Evolutionary conservation across 2,329 filamentous ascomycete genomes (phyloP), one percentile per base, ranked within the genome.

Genomic region (Arthrinium puccinioides): DNA sequence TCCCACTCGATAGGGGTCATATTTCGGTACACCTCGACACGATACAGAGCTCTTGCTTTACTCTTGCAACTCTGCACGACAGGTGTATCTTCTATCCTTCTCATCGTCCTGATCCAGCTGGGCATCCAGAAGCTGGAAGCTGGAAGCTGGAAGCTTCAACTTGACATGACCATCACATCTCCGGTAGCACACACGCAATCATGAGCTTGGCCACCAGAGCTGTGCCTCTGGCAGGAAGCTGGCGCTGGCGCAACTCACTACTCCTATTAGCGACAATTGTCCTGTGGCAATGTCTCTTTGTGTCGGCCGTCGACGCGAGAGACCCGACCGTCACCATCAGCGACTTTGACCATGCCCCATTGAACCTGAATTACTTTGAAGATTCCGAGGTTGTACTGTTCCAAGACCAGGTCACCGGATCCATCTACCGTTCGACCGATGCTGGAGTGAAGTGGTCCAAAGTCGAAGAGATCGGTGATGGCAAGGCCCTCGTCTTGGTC

Each of bases 311-410:
- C 47, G 50, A 65, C 46, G 66, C 78, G 38, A 82, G 82, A 51
- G 74, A 80, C 53, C 89, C 89, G 18, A 70, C 70, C 39, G 72
- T 95, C 51, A 69, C 72, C 44, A 64, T 70, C 41, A 84, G 68
- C 37, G 62, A 72, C 32, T 85, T 96, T 63, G 67, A 83, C 30
- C 69, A 79, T 51, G 62, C 70, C 37, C 85, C 87, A 1, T 57
- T 64, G 37, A 79, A 80, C 56, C 67, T 96, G 47, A 84, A 84
- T 63, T 98, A 95, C 64, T 97, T 98, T 56, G 82, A 92, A 54
- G 86, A 90, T 59, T 89, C 86, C 47, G 82, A 95, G 57, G 76
- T 84, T 36, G 70, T 94, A 41, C 63, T 97, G 31, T 80, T 87
- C 55, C 79, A 83, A 51, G 84, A 94, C 56, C 54, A 67, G 34